Evolutionary conservation across 2,329 filamentous ascomycete species (phyloP).

Genomic region (Dothidotthia symphoricarpi): DNA sequence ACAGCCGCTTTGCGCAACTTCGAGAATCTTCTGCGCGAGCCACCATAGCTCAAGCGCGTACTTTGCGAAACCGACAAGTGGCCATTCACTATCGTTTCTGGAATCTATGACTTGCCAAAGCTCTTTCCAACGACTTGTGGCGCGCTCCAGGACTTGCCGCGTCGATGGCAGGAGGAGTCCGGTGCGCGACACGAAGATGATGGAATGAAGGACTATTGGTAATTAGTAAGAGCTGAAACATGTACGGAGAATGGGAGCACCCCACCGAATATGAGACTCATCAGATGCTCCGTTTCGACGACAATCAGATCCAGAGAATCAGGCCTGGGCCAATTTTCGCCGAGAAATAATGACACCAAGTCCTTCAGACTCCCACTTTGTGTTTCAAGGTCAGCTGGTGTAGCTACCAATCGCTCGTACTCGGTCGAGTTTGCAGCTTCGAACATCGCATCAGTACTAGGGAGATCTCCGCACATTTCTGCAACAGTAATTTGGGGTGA

Average conservation of each 20-base stretch:
- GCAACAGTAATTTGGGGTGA: conserved; percentile 7
- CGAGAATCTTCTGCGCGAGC: conserved; percentile 11
- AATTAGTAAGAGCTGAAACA: background rate
- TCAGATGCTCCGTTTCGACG: conserved; percentile 6
- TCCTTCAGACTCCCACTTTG: conserved; percentile 3
- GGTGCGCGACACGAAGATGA: conserved; percentile 6
- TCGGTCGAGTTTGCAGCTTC: conserved; percentile 9
- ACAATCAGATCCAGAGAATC: background rate
- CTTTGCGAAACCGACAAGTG: conserved; percentile 10
- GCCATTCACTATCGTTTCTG: background rate
- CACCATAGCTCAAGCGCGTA: conserved; percentile 18
- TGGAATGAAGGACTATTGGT: conserved; percentile 5
- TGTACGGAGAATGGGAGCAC: background rate
- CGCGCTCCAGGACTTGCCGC: conserved; percentile 5
- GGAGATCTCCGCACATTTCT: conserved; percentile 9
- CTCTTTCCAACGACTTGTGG: conserved; percentile 15
- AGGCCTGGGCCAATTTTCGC: conserved; percentile 2
- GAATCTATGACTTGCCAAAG: conserved; percentile 8
- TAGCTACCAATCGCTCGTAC: background rate
- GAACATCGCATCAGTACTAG: conserved; percentile 10
- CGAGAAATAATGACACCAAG: conserved; percentile 1
- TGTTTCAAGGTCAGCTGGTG: background rate
- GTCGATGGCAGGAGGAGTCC: conserved; percentile 3
- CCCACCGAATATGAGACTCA: conserved; percentile 11
- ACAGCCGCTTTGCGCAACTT: background rate